phyloP scores from a whole-genome alignment of 1,284 basidiomycete species.

The Phellopilus nigrolimitatus region DNA sequence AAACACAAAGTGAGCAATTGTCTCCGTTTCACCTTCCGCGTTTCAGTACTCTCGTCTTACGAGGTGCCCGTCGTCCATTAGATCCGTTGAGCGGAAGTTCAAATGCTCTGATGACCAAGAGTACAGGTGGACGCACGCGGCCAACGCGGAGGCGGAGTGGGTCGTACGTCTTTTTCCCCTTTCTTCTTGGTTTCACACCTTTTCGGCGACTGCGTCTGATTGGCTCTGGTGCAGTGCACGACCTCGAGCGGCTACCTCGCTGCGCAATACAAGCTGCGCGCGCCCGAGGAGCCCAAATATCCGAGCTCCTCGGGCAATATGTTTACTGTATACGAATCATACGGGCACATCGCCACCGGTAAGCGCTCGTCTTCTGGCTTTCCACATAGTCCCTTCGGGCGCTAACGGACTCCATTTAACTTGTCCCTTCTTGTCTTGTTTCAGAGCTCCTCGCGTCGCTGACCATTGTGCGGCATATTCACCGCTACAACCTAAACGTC shows the following conservation, averaged over 20 bases:
- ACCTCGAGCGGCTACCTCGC: conserved; percentile 48
- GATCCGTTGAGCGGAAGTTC: conserved; percentile 62
- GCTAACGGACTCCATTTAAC: neutral
- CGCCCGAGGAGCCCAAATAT: conserved; percentile 47
- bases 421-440: conserved; percentile 7
- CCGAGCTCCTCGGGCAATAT: conserved; percentile 59
- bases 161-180: conserved; percentile 46
- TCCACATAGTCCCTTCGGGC: neutral
- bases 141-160: conserved; percentile 58
- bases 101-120: conserved; percentile 58
- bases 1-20: conserved; percentile 47
- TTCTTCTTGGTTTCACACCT: conserved; percentile 13
- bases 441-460: conserved; percentile 58
- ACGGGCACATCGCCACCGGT: conserved; percentile 53
- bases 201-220: conserved; percentile 9
- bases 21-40: neutral
- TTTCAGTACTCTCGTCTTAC: conserved; percentile 3
- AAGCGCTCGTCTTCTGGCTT: conserved; percentile 23
- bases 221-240: conserved; percentile 45
- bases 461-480: conserved; percentile 58
- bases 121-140: conserved; percentile 58
- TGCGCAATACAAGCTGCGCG: conserved; percentile 56
- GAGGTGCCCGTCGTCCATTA: conserved; percentile 25
- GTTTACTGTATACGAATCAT: conserved; percentile 56
- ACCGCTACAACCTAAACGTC: conserved; percentile 10